These are phyloP conservation scores for Rhodosporidiobolus odoratus DNA, from an alignment of 768 basidiomycete species.

Conservation along the genomic window DNA sequence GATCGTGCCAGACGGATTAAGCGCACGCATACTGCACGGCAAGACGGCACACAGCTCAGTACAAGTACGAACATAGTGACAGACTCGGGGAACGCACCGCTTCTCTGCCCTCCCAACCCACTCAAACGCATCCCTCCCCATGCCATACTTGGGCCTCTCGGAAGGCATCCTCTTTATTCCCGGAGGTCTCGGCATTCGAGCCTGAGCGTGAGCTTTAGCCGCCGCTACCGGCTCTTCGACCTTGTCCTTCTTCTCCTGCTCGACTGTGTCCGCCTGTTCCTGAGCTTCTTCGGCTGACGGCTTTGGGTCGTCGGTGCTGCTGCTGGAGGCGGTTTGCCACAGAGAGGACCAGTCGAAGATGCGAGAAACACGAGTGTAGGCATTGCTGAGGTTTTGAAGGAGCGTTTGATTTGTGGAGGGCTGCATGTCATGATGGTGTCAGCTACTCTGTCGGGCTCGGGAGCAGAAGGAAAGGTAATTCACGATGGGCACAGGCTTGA, in stretches of 20 bases:
- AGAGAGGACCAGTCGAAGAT: constrained; percentile 35
- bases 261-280: constrained; percentile 7
- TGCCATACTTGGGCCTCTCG: constrained; percentile 20
- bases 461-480: neutral
- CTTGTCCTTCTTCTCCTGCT: constrained; percentile 5
- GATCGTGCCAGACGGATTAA: constrained; percentile 34
- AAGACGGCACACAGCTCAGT: no score
- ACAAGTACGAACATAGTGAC: neutral
- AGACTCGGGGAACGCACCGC: constrained; percentile 11
- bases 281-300: constrained; percentile 1
- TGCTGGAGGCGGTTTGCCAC: constrained; percentile 11
- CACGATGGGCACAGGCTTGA: constrained; percentile 39
- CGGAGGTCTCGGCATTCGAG: neutral
- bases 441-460: neutral
- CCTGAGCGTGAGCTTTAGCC: neutral
- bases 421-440: neutral
- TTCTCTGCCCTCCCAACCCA: constrained; percentile 37
- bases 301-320: neutral
- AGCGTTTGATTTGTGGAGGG: constrained; percentile 35
- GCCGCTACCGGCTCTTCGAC: neutral
- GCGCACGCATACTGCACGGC: constrained; percentile 16
- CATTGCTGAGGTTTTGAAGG: constrained; percentile 34
- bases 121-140: constrained; percentile 28
- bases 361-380: constrained; percentile 31
- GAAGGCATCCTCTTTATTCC: constrained; percentile 32